Percentiles rank a stretch among this genome's conserved stretches.
Evolutionary conservation across 202 grass and related monocot genomes (phyloP).

Genomic region (Alloteropsis angusta): DNA sequence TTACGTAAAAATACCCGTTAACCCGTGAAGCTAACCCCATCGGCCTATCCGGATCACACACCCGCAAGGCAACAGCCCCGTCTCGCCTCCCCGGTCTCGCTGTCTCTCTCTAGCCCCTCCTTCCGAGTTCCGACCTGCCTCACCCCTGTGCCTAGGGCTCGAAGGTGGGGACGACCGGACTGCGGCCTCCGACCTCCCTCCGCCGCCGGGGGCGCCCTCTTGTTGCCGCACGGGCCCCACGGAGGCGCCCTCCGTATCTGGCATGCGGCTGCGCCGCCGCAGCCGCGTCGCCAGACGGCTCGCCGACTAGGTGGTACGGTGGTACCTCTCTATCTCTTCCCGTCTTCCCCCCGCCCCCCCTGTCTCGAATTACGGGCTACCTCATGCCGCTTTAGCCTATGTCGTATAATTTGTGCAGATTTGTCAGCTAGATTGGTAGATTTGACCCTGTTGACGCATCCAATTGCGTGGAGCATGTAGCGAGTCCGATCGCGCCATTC

Average conservation of each 20-base stretch:
- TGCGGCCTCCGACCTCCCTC: not conserved
- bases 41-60: slow-evolving; percentile 22
- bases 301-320: not conserved
- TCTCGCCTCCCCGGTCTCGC: not conserved
- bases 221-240: not conserved
- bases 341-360: not conserved
- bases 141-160: slow-evolving; percentile 36
- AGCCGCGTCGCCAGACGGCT: not conserved
- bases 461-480: not conserved
- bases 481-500: not conserved
- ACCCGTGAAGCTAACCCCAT: not conserved
- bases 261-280: not conserved
- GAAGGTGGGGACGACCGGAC: slow-evolving; percentile 11
- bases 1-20: not conserved
- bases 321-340: not conserved
- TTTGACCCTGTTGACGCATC: not conserved
- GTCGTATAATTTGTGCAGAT: not conserved
- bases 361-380: not conserved
- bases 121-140: not conserved
- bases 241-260: not conserved
- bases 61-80: slow-evolving; percentile 10
- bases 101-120: not conserved
- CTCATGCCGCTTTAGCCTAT: not conserved
- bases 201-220: slow-evolving; percentile 4
- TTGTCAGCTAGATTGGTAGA: not conserved